Evolutionary conservation across 805 yeast genomes (phyloP), one percentile per base, ranked within the genome.

Genomic region (Yarrowia sp.): DNA sequence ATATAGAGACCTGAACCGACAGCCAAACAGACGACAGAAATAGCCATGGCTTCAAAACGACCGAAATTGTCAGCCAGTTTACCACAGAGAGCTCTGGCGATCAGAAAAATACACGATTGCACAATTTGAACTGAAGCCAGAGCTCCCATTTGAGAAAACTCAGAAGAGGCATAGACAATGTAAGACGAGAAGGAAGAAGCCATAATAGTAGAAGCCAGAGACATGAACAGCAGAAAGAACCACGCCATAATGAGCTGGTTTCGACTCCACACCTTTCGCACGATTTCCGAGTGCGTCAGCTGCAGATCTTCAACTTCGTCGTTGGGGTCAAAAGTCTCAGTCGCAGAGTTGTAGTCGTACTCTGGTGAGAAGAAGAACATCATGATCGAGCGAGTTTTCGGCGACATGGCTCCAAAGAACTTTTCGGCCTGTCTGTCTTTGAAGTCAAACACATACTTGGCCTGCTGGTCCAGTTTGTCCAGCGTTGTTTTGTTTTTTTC

Each of bases 41-140:
- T 51, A 41, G 24, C 1, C 58, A 51, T 51, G 41, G 58, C 58
- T n/a, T 51, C 58, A n/a, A 51, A 51, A 3, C 58, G 40, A 19
- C 58, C 58, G 22, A 51, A 51, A n/a, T 51, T 51, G 41, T 51
- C 58, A n/a, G 58, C 58, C 41, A 51, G 11, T 10, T 51, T 51
- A 4, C 58, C 58, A 4, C 41, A 33, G n/a, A 51, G 58, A 22
- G 58, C 58, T 11, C 58, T 30, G 16, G 58, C 58, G 10, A 51
- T 51, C 7, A 51, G 41, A 3, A 51, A 51, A 5, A 51, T 51
- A 14, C 40, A 33, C 17, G 58, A 21, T 32, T 51, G 58, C 10
- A 51, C 58, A 51, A 51, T 51, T 30, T 51, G 58, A 3, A 51
- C 58, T 4, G 41, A 33, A 14, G 58, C 58, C 7, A 51, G 30